Evolutionary conservation across 352 stramenopile genomes (phyloP).

Genomic region (Pythium utonaiense): DNA sequence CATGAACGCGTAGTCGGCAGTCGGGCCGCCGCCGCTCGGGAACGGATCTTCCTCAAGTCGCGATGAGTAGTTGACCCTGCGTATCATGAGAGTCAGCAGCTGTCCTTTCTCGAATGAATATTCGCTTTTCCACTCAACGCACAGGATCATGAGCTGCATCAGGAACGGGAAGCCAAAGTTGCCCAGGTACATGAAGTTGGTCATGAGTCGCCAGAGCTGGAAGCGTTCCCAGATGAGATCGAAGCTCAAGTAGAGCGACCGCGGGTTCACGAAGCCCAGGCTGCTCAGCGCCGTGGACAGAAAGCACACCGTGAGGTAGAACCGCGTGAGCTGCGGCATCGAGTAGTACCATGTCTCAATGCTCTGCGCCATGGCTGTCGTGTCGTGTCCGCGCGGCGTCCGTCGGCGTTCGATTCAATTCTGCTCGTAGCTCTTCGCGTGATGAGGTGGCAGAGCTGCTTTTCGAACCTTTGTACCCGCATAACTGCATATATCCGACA

Average conservation of each 20-base stretch:
- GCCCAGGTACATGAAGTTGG: conserved; percentile 87
- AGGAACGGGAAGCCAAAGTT: conserved; percentile 88
- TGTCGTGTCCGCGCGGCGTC: not conserved
- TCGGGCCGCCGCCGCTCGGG: conserved; percentile 67
- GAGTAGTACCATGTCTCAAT: conserved; percentile 85
- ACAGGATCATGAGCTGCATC: conserved; percentile 91
- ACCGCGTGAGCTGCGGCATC: conserved; percentile 82
- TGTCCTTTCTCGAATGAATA: not conserved
- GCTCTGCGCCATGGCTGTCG: conserved; percentile 47
- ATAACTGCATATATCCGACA: not conserved
- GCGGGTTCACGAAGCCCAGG: conserved; percentile 76
- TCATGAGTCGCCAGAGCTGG: conserved; percentile 87
- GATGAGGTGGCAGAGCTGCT: conserved; percentile 18
- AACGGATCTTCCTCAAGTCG: conserved; percentile 85
- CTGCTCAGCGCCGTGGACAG: conserved; percentile 75
- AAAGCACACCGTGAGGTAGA: conserved; percentile 83
- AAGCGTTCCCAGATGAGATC: conserved; percentile 84
- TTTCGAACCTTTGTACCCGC: not conserved
- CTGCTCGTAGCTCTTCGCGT: conserved; percentile 1
- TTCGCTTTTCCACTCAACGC: conserved; percentile 16
- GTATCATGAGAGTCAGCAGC: not conserved
- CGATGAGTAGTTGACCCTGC: conserved; percentile 79
- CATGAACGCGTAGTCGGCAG: conserved; percentile 89
- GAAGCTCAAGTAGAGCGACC: conserved; percentile 83
- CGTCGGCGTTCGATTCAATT: not conserved